Base-by-base conservation (phyloP, 176 grass and related monocot species). In the Lolium perenne region DNA sequence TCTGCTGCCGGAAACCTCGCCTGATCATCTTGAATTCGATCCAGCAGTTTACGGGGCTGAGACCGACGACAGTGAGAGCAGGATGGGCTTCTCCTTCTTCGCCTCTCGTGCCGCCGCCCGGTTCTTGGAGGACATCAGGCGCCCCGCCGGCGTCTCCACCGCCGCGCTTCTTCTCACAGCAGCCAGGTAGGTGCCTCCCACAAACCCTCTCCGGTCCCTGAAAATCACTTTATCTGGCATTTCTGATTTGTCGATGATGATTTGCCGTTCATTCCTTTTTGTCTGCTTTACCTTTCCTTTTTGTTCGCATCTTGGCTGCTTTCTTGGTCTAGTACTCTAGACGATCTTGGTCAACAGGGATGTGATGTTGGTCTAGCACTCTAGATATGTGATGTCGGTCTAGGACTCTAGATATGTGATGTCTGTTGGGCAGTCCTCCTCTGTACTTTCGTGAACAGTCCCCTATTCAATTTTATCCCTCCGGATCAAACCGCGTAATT, bases 71-170 rank as follows among this genome's bases (percentile, higher is more conserved):
- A 59, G 12, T 45, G 22, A 7, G 62, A 26, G 78, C 38, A 57
- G 38, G 84, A 87, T 87, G 89, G 81, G 85, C 40, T 91, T 91
- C 85, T 74, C 70, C 32, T 90, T 56, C 88, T 91, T 91, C 85
- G 55, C 80, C 50, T 91, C 85, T 2, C 75, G 80, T 50, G 75
- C 85, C 1, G 80, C 67, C 26, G 74, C 75, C 74, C 81, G 89
- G 23, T 56, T 90, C 56, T 35, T 56, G 74, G 84, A 83, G n/a
- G 65, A 70, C 46, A 26, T 83, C 74, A 26, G 35, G 46, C 74
- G 68, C 57, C 85, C 89, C 40, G 49, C 89, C 59, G 67, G 85
- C 85, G 48, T 80, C 68, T 80, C 80, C 67, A 91, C 85, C 8
- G 75, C 80, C 0, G 89, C 89, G 4, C 89, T 91, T 5, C 80